Base-by-base conservation (phyloP, 441 rosid species). In the Manihot esculenta region DNA sequence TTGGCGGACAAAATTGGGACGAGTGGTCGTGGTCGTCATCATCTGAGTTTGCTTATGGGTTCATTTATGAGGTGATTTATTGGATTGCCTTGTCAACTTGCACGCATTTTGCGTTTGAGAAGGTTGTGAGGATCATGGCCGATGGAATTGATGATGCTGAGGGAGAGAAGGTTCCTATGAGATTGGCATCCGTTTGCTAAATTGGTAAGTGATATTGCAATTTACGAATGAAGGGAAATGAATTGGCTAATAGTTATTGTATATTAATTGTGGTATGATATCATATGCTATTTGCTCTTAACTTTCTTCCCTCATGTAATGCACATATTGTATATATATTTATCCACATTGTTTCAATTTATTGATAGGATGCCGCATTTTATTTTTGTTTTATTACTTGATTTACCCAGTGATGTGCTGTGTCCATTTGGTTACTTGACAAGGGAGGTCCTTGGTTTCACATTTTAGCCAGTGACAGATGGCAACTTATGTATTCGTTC, bases 1-100 rank as follows among this genome's bases (percentile, higher is more conserved):
- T 83, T 9, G 91, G 84, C 9, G 82, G 85, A 56, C 82, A 83
- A 15, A 74, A 80, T 50, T 86, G 91, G 88, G 98, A 86, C 17
- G 97, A 89, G 44, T 79, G 92, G 11, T 79, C 93, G 20, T 82
- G 76, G 69, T 74, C 78, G 49, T 81, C 89, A 8, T 82, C 89
- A 76, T 83, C 88, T 0, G 81, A 70, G 72, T 87, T 86, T 6
- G 97, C 96, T 2, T 84, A 86, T 71, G 84, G 79, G 24, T 94
- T 94, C n/a, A 82, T 91, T n/a, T 94, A 94, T 41, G 98, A 94
- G 82, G 97, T 94, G 79, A 76, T 94, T 41, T 85, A 83, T 57
- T 91, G 98, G 98, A 94, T 94, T 15, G 94, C 92, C 0, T 72
- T 91, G 55, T 88, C 98, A 44, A 91, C 85, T 35, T 94, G 98